These are phyloP conservation scores for Trichodelitschia bisporula DNA, from an alignment of 495 filamentous ascomycete species.

Conservation along the genomic window DNA sequence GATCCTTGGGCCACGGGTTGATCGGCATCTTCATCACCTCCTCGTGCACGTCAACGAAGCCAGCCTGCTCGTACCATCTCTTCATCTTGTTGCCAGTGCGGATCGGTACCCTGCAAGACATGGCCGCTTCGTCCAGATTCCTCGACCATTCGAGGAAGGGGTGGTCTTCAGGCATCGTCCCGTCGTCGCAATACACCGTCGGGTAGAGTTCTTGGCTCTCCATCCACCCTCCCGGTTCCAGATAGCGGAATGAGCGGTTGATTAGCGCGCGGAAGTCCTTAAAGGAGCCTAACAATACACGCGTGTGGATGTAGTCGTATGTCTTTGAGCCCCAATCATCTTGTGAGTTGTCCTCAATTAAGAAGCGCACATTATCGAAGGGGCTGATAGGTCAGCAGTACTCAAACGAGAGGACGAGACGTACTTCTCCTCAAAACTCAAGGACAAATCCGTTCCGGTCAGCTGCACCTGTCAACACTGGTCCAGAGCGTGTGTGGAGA, in stretches of 20 bases:
- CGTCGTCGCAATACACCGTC: slow-evolving; percentile 13
- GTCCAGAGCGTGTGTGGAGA: too few species aligned
- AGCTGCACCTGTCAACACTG: slow-evolving; percentile 4
- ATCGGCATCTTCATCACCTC: slow-evolving; percentile 17
- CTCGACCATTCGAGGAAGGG: slow-evolving; percentile 16
- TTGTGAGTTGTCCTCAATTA: slow-evolving; percentile 14
- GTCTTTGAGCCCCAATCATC: slow-evolving; percentile 14
- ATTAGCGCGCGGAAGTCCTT: slow-evolving; percentile 14
- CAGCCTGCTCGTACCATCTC: slow-evolving; percentile 15
- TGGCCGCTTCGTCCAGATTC: slow-evolving; percentile 13
- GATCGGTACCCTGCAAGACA: slow-evolving; percentile 10
- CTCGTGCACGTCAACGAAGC: slow-evolving; percentile 18
- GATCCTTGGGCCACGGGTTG: slow-evolving; percentile 17
- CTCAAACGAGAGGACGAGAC: too few species aligned
- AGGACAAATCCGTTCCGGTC: slow-evolving; percentile 13
- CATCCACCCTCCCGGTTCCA: slow-evolving; percentile 14
- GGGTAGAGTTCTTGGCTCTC: slow-evolving; percentile 12
- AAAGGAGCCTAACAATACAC: slow-evolving; percentile 11
- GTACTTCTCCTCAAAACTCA: slow-evolving; percentile 14
- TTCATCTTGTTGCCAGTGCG: slow-evolving; percentile 16
- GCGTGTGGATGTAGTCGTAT: slow-evolving; percentile 14
- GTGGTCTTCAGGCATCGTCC: slow-evolving; percentile 18
- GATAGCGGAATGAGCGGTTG: slow-evolving; percentile 8
- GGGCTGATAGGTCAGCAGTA: neutral
- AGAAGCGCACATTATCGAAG: slow-evolving; percentile 9